phyloP scores from a whole-genome alignment of 2,329 filamentous ascomycete species.

The Neofusicoccum sp. region DNA sequence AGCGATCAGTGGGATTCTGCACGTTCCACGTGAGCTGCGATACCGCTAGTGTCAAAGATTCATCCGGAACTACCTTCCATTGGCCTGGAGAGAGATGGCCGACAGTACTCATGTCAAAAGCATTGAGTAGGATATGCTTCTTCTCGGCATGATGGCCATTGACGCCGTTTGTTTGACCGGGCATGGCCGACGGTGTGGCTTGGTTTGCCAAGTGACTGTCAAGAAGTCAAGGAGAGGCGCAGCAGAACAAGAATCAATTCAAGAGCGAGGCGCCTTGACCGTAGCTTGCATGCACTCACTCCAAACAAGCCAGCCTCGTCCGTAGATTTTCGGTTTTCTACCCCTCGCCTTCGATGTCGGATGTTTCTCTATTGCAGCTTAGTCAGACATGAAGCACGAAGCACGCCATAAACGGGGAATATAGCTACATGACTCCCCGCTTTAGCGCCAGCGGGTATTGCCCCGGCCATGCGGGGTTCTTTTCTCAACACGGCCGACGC shows the following conservation, averaged over 20 bases:
- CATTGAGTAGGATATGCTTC: conserved; percentile 61
- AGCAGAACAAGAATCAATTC: background rate
- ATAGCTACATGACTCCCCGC: conserved; percentile 13
- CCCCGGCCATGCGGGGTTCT: background rate
- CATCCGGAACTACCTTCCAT: conserved; percentile 54
- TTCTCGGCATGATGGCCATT: conserved; percentile 28
- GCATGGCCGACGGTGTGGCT: background rate
- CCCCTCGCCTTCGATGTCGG: background rate
- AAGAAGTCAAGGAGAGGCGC: background rate
- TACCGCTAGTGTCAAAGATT: conserved; percentile 1
- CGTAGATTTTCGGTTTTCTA: background rate
- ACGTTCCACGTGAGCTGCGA: background rate
- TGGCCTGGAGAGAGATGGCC: conserved; percentile 65
- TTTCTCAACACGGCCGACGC: background rate
- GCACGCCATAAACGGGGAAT: conserved; percentile 10
- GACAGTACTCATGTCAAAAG: conserved; percentile 65
- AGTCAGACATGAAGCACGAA: conserved; percentile 5
- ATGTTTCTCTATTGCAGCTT: conserved; percentile 6
- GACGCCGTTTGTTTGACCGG: background rate
- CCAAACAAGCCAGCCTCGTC: background rate
- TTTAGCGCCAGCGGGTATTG: conserved; percentile 1
- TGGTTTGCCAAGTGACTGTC: background rate
- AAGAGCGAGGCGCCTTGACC: background rate
- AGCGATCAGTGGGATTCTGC: conserved; percentile 61
- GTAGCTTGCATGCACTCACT: background rate